Evolutionary conservation across 495 filamentous ascomycete genomes (phyloP).

Genomic region (Penicillium macrosclerotiorum): DNA sequence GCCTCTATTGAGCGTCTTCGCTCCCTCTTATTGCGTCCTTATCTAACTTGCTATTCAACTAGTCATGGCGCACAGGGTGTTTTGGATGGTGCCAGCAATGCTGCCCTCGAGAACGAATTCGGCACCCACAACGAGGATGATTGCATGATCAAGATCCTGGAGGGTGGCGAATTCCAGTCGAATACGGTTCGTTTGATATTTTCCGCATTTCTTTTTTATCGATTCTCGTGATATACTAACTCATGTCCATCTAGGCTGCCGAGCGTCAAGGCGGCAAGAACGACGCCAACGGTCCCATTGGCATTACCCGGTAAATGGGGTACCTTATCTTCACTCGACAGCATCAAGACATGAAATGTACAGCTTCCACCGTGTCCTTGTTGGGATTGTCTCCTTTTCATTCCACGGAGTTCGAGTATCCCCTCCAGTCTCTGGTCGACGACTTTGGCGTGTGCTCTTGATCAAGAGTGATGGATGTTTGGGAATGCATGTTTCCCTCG

Average conservation of each 20-base stretch:
- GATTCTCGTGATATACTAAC: slow-evolving; percentile 13
- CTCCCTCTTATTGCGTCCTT: neutral
- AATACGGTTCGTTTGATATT: slow-evolving; percentile 60
- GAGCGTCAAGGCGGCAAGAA: slow-evolving; percentile 37
- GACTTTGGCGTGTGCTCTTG: neutral
- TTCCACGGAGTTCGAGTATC: too few species aligned
- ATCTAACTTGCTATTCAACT: neutral
- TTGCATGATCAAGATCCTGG: slow-evolving; percentile 73
- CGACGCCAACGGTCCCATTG: slow-evolving; percentile 25
- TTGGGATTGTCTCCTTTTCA: too few species aligned
- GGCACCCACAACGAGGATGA: slow-evolving; percentile 75
- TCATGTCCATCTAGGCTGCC: slow-evolving; percentile 18
- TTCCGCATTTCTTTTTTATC: neutral
- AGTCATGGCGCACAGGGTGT: slow-evolving; percentile 87
- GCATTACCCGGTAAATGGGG: slow-evolving; percentile 18
- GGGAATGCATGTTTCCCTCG: too few species aligned
- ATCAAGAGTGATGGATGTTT: too few species aligned
- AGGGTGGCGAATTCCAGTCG: slow-evolving; percentile 68
- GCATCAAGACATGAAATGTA: neutral
- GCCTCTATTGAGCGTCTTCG: too few species aligned
- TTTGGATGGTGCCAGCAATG: slow-evolving; percentile 71
- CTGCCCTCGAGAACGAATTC: slow-evolving; percentile 79
- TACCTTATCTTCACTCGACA: neutral
- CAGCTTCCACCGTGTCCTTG: too few species aligned
- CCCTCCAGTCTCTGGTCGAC: too few species aligned